Evolutionary conservation across 176 grass and related monocot species (phyloP).

Genomic region (Oryza meridionalis): DNA sequence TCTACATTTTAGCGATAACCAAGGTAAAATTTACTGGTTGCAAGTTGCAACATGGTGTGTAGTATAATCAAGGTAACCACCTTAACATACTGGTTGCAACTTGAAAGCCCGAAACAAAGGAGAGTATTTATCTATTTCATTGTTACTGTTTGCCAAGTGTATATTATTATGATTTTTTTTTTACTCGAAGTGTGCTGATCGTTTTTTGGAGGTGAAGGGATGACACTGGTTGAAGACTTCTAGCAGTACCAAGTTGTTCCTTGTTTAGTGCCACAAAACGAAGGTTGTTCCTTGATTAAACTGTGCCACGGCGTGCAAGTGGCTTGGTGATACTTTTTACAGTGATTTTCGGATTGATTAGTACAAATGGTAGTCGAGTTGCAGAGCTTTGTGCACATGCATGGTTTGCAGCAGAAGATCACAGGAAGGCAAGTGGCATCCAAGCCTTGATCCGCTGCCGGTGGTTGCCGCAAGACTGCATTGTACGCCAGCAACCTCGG

Average conservation of each 20-base stretch:
- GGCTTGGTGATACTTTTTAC: slow-evolving; percentile 8
- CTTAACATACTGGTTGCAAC: neutral
- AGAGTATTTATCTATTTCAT: neutral
- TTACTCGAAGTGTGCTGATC: neutral
- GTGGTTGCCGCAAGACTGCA: slow-evolving; percentile 6
- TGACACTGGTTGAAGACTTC: too few species aligned
- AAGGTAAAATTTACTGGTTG: too few species aligned
- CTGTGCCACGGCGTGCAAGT: slow-evolving; percentile 25
- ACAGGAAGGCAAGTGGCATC: slow-evolving; percentile 31
- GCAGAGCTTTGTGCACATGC: slow-evolving; percentile 36
- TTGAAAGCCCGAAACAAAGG: neutral
- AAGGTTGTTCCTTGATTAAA: slow-evolving; percentile 24
- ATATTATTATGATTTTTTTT: neutral
- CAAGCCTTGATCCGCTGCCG: slow-evolving; percentile 34
- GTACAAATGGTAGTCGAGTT: slow-evolving; percentile 20
- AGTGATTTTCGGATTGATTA: slow-evolving; percentile 13
- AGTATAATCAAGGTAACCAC: too few species aligned
- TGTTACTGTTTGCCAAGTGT: neutral
- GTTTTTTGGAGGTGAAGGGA: neutral
- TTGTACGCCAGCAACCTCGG: neutral
- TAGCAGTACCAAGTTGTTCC: slow-evolving; percentile 31
- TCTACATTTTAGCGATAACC: too few species aligned
- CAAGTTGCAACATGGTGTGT: too few species aligned
- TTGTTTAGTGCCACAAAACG: slow-evolving; percentile 30
- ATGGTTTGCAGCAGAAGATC: neutral